Evolutionary conservation across 371 early-diverging fungal species (phyloP).

Genomic region (Zychaea mexicana): DNA sequence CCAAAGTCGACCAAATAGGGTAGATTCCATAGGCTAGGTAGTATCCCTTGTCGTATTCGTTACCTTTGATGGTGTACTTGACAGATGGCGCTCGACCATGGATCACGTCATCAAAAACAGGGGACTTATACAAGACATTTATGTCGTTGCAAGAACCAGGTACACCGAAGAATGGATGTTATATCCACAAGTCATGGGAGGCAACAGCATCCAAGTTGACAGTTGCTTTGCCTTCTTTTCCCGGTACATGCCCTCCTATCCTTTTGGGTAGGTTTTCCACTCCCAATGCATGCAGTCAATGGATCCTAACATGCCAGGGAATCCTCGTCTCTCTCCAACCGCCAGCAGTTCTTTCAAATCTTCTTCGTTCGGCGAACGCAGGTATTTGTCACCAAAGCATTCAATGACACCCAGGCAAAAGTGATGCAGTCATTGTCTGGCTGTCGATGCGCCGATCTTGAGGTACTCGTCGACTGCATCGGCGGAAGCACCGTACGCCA

Average conservation of each 20-base stretch:
- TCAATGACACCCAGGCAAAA: background rate
- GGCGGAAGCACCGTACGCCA: background rate
- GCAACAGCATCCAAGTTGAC: background rate
- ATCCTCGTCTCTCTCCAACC: background rate
- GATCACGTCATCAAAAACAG: background rate
- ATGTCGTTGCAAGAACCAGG: background rate
- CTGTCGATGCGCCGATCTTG: background rate
- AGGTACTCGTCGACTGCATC: background rate
- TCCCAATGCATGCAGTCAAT: slow-evolving; percentile 5
- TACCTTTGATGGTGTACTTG: background rate
- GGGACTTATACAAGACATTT: background rate
- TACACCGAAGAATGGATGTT: background rate
- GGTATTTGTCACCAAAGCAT: background rate
- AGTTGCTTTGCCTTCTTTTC: background rate
- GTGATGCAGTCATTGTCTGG: background rate
- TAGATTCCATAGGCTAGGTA: slow-evolving; percentile 2
- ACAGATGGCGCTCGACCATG: background rate
- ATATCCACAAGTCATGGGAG: background rate
- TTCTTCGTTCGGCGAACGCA: background rate
- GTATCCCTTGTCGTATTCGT: background rate
- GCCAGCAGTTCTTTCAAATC: background rate
- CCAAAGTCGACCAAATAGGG: background rate
- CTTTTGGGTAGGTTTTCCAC: background rate
- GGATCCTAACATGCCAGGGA: background rate
- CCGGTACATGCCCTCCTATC: background rate